phyloP scores from a whole-genome alignment of 352 stramenopile genomes.

The Phytophthora chlamydospora region DNA sequence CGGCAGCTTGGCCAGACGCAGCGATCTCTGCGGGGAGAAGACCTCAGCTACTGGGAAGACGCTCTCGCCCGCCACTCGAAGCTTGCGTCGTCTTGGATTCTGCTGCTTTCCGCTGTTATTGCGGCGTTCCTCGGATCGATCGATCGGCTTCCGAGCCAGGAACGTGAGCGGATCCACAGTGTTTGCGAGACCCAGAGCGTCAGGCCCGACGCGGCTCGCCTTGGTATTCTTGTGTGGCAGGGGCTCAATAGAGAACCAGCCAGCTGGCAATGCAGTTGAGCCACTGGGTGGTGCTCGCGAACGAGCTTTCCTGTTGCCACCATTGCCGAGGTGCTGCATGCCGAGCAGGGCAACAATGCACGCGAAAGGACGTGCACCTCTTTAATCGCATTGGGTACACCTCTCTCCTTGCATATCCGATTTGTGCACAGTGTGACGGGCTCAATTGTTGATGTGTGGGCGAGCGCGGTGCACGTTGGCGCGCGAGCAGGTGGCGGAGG shows the following conservation, averaged over 20 bases:
- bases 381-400: constrained; percentile 13
- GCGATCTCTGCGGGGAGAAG: constrained; percentile 53
- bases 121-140: not conserved
- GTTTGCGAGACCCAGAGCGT: constrained; percentile 42
- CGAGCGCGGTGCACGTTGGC: constrained; percentile 65
- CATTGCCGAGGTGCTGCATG: constrained; percentile 20
- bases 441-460: constrained; percentile 63
- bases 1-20: constrained; percentile 40
- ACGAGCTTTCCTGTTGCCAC: constrained; percentile 15
- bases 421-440: constrained; percentile 3
- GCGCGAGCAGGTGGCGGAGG: constrained; percentile 55
- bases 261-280: constrained; percentile 25
- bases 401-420: constrained; percentile 18
- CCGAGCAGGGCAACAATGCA: not conserved
- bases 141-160: constrained; percentile 30
- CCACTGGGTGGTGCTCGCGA: constrained; percentile 2
- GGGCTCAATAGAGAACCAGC: constrained; percentile 45
- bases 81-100: constrained; percentile 11
- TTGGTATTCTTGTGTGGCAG: constrained; percentile 19
- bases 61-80: constrained; percentile 1
- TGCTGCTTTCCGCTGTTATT: constrained; percentile 17
- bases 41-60: constrained; percentile 22
- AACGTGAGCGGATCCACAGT: constrained; percentile 39
- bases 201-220: constrained; percentile 17
- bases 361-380: constrained; percentile 31